Conservation (phyloP, 352 stramenopile species). For the Albugo candida region DNA sequence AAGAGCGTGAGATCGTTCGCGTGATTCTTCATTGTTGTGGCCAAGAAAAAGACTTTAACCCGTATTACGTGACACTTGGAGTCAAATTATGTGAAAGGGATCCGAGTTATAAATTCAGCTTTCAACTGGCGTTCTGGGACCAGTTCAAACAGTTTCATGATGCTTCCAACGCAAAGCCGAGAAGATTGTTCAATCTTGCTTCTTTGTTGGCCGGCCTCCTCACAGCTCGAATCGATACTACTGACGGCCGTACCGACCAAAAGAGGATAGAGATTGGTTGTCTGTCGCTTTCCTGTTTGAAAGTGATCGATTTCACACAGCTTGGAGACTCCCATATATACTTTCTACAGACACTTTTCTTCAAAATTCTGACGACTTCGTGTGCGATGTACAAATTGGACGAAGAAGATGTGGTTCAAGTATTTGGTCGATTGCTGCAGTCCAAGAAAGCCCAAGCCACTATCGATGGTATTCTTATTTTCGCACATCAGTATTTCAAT, state of each 20-base stretch:
- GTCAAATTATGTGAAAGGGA: slow-evolving; percentile 88
- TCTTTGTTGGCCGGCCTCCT: slow-evolving; percentile 71
- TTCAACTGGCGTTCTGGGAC: slow-evolving; percentile 95
- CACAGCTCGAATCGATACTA: slow-evolving; percentile 12
- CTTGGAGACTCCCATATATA: slow-evolving; percentile 71
- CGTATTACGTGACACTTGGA: slow-evolving; percentile 88
- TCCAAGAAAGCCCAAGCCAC: slow-evolving; percentile 65
- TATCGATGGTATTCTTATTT: slow-evolving; percentile 59
- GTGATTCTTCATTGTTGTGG: slow-evolving; percentile 88
- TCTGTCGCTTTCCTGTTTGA: slow-evolving; percentile 73
- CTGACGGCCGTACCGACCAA: slow-evolving; percentile 9
- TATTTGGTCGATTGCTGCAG: slow-evolving; percentile 55
- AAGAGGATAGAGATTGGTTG: slow-evolving; percentile 7
- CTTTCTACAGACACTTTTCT: slow-evolving; percentile 74
- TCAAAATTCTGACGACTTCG: slow-evolving; percentile 48
- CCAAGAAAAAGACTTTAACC: slow-evolving; percentile 83
- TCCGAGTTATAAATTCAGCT: slow-evolving; percentile 87
- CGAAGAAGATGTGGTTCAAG: slow-evolving; percentile 37
- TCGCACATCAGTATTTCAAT: slow-evolving; percentile 57
- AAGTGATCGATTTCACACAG: slow-evolving; percentile 86
- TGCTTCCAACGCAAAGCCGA: slow-evolving; percentile 44
- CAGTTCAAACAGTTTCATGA: slow-evolving; percentile 84
- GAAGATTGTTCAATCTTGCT: slow-evolving; percentile 82
- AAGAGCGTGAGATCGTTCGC: slow-evolving; percentile 86
- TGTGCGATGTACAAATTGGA: slow-evolving; percentile 4